Evolutionary conservation across 2,329 filamentous ascomycete species (phyloP).

Genomic region (Phoma sp.): DNA sequence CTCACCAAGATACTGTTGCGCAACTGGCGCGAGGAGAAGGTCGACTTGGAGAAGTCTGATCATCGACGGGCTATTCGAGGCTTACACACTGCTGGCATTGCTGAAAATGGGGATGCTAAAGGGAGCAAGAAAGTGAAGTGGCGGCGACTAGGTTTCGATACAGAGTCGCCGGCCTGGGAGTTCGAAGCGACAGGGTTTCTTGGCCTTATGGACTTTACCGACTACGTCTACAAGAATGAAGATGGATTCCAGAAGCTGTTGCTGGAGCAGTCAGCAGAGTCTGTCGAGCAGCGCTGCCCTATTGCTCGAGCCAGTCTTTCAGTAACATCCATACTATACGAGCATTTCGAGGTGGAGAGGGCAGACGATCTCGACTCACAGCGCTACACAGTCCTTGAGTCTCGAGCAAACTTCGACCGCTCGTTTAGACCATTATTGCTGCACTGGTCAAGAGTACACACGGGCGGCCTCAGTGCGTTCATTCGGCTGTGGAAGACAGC

Average conservation of each 20-base stretch:
- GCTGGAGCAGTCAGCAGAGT: slow-evolving; percentile 82
- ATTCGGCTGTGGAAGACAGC: slow-evolving; percentile 93
- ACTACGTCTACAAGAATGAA: slow-evolving; percentile 91
- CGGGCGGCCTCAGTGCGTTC: slow-evolving; percentile 83
- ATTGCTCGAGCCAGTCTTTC: slow-evolving; percentile 86
- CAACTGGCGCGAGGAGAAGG: slow-evolving; percentile 85
- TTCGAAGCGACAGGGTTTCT: slow-evolving; percentile 88
- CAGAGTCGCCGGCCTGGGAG: slow-evolving; percentile 84
- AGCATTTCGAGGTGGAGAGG: slow-evolving; percentile 94
- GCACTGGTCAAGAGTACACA: slow-evolving; percentile 92
- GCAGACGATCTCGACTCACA: slow-evolving; percentile 80
- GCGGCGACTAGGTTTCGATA: slow-evolving; percentile 89
- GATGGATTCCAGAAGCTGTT: slow-evolving; percentile 91
- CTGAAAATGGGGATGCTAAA: slow-evolving; percentile 60
- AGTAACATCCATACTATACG: slow-evolving; percentile 86
- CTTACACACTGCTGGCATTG: slow-evolving; percentile 81
- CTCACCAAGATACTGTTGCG: slow-evolving; percentile 86
- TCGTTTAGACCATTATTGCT: slow-evolving; percentile 86
- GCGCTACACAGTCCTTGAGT: slow-evolving; percentile 76
- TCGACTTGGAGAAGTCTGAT: slow-evolving; percentile 87
- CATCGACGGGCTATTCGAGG: slow-evolving; percentile 87
- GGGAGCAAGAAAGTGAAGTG: slow-evolving; percentile 83
- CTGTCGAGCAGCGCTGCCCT: slow-evolving; percentile 78
- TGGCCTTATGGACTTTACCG: slow-evolving; percentile 96
- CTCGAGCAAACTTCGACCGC: slow-evolving; percentile 79